Evolutionary conservation across 371 early-diverging fungal genomes (phyloP).

Genomic region (Entomophthora muscae): DNA sequence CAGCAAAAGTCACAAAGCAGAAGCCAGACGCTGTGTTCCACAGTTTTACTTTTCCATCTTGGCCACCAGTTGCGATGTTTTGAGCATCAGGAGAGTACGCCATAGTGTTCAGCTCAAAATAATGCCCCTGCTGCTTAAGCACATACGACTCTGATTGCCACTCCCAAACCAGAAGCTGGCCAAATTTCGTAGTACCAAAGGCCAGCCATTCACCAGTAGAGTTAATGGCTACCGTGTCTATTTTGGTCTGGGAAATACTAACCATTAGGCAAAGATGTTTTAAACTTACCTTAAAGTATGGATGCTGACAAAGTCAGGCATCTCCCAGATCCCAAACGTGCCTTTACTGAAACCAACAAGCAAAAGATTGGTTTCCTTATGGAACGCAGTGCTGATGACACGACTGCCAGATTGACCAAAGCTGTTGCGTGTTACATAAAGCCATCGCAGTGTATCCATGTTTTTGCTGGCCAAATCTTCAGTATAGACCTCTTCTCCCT

Average conservation of each 20-base stretch:
- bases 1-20: conserved; percentile 92
- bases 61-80: conserved; percentile 86
- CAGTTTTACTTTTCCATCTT: conserved; percentile 93
- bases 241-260: conserved; percentile 86
- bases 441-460: conserved; percentile 29
- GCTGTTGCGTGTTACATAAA: conserved; percentile 36
- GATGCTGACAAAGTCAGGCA: conserved; percentile 73
- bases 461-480: conserved; percentile 17
- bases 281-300: conserved; percentile 77
- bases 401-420: conserved; percentile 52
- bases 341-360: conserved; percentile 85
- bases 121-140: conserved; percentile 95
- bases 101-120: conserved; percentile 75
- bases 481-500: conserved; percentile 31
- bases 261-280: too few species aligned
- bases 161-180: conserved; percentile 97
- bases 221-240: conserved; percentile 76
- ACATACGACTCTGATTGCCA: conserved; percentile 98
- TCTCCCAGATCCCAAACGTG: conserved; percentile 91
- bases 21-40: conserved; percentile 93
- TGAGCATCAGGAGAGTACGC: conserved; percentile 91
- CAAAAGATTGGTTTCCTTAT: conserved; percentile 47
- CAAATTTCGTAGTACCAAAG: conserved; percentile 75
- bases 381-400: conserved; percentile 65
- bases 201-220: conserved; percentile 94